Conservation (phyloP, 2,329 filamentous ascomycete species). For the Colletotrichum zoysiae region DNA sequence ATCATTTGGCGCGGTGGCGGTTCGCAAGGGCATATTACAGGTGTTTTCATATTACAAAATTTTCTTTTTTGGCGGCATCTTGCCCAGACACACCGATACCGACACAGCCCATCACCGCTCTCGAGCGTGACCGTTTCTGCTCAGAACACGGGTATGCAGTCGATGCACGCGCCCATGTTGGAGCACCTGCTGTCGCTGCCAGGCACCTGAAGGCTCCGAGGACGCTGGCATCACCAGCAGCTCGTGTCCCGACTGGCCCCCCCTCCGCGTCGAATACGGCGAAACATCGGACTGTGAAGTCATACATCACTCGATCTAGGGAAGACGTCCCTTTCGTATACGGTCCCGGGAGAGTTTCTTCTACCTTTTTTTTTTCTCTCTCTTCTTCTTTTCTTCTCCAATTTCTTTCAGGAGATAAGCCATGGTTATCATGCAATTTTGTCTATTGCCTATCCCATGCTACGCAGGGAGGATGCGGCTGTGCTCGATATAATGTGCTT, state of each 20-base stretch:
- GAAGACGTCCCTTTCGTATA: background rate
- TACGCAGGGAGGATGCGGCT: conserved; percentile 29
- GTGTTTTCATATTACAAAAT: conserved; percentile 9
- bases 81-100: background rate
- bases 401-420: background rate
- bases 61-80: conserved; percentile 1
- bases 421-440: conserved; percentile 1
- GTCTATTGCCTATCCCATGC: conserved; percentile 34
- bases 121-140: background rate
- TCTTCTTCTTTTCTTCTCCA: background rate
- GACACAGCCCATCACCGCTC: background rate
- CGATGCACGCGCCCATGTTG: background rate
- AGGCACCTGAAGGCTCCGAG: background rate
- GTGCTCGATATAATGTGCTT: conserved; percentile 33
- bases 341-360: background rate
- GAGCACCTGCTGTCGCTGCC: background rate
- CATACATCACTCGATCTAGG: background rate
- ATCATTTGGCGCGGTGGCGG: conserved; percentile 2
- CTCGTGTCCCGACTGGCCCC: too few species aligned
- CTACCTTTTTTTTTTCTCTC: background rate
- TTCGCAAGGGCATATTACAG: background rate
- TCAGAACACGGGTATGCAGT: background rate
- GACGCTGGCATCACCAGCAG: background rate
- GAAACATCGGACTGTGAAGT: background rate
- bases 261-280: background rate